phyloP scores from a whole-genome alignment of 164 flowering plant genomes.

The Santalum album region DNA sequence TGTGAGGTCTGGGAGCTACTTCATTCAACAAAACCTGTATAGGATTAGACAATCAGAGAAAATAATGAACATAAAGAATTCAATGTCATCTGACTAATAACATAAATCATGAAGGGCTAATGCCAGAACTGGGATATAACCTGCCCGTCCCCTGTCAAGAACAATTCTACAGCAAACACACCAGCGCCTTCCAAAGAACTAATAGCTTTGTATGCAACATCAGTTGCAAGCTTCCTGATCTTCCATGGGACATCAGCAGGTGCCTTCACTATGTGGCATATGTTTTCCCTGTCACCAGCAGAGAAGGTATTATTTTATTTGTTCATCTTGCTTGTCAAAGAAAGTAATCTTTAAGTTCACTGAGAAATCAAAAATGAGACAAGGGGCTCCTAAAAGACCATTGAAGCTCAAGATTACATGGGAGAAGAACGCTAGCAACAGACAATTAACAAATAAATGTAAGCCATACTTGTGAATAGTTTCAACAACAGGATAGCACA shows the following conservation, averaged over 20 bases:
- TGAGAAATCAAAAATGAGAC: not conserved
- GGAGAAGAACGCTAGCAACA: too few relatives aligned
- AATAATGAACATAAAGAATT: not conserved
- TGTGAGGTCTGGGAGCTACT: constrained; percentile 98
- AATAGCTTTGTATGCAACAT: constrained; percentile 77
- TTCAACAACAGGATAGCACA: constrained; percentile 94
- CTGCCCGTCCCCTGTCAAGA: constrained; percentile 75
- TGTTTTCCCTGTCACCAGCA: constrained; percentile 55
- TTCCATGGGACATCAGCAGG: constrained; percentile 83
- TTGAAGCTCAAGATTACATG: not conserved
- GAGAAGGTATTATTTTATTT: not conserved
- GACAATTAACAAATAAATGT: too few relatives aligned
- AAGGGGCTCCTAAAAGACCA: not conserved
- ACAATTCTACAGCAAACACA: constrained; percentile 91
- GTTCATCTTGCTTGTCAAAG: too few relatives aligned
- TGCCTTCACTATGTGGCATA: constrained; percentile 87
- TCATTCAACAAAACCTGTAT: constrained; percentile 80
- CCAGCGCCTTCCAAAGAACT: constrained; percentile 95
- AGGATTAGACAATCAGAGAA: not conserved
- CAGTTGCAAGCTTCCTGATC: constrained; percentile 53
- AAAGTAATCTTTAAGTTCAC: too few relatives aligned
- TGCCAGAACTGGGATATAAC: constrained; percentile 22
- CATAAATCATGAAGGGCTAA: not conserved
- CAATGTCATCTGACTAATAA: not conserved
- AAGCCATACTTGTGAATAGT: constrained; percentile 76